Percentiles rank a stretch among this genome's conserved stretches.
phyloP scores from a whole-genome alignment of 2,329 filamentous ascomycete species.

The Fusarium torulosum region DNA sequence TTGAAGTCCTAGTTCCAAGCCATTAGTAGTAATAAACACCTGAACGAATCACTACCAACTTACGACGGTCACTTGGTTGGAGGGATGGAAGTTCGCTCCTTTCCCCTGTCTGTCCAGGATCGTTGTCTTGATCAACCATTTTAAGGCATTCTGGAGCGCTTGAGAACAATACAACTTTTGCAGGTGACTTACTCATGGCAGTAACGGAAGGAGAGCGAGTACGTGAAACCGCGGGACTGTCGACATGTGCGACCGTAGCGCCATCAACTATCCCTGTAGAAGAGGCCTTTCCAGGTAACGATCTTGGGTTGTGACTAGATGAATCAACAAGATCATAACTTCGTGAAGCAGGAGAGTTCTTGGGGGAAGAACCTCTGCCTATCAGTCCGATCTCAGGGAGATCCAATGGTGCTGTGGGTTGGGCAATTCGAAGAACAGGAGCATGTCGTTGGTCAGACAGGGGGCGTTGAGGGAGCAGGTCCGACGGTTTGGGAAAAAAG shows the following conservation, averaged over 20 bases:
- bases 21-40: not conserved
- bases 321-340: not conserved
- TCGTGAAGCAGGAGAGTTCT: not conserved
- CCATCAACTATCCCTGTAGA: not conserved
- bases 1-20: not conserved
- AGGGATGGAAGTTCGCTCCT: not conserved
- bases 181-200: not conserved
- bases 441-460: not conserved
- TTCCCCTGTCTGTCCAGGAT: not conserved
- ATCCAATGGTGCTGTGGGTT: slow-evolving; percentile 22
- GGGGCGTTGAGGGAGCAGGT: not conserved
- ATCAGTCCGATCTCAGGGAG: slow-evolving; percentile 36
- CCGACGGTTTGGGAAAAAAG: not conserved
- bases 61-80: not conserved
- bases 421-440: not conserved
- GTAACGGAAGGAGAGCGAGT: not conserved
- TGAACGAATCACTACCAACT: not conserved
- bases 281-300: not conserved
- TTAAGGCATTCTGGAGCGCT: not conserved
- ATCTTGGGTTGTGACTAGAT: not conserved
- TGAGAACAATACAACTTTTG: not conserved
- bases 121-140: not conserved
- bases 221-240: not conserved
- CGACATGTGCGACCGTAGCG: not conserved
- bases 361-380: not conserved